Base-by-base conservation (phyloP, 2,329 filamentous ascomycete genomes). In the Penicillium sclerotiorum region DNA sequence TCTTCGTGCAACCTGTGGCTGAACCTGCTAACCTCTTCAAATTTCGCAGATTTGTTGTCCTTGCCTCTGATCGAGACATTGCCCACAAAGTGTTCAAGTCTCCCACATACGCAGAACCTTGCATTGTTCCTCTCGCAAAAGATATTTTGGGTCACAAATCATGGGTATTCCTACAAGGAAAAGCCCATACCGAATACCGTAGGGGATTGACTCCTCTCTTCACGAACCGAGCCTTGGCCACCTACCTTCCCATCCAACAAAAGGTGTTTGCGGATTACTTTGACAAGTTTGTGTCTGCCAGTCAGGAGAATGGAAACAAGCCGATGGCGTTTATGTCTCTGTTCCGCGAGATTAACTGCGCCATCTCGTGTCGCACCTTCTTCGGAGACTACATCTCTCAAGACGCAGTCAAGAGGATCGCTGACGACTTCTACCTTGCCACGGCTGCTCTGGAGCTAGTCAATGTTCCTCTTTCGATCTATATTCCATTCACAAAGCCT, bases 11-110 rank as follows among this genome's bases (percentile, higher is more conserved):
- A n/a, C n/a, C n/a, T n/a, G n/a, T n/a, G n/a, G n/a, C n/a, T n/a
- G n/a, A n/a, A n/a, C n/a, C n/a, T n/a, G n/a, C n/a, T n/a, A n/a
- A n/a, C n/a, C n/a, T n/a, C n/a, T n/a, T n/a, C n/a, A n/a, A n/a
- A n/a, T n/a, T n/a, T n/a, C n/a, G n/a, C n/a, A 93, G 89, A 71
- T 95, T 96, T 68, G 91, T 95, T 55, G 89, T 96, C 51, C 93
- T 96, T 65, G 90, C 90, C 37, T 93, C 90, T 27, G 90, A 88
- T 42, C 88, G 91, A 63, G 91, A 96, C 66, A 87, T 95, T 79
- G 87, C 91, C 42, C 87, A 90, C 65, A 95, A 95, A 72, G 85
- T 95, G 57, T 89, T 95, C 80, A 95, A 95, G 73, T 91, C 90
- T 12, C 91, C 91, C 13, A 70, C 76, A 37, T 95, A 84, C 66